Evolutionary conservation across 2,329 filamentous ascomycete genomes (phyloP), one percentile per base, ranked within the genome.

Genomic region (Apiospora rasikravindrae): DNA sequence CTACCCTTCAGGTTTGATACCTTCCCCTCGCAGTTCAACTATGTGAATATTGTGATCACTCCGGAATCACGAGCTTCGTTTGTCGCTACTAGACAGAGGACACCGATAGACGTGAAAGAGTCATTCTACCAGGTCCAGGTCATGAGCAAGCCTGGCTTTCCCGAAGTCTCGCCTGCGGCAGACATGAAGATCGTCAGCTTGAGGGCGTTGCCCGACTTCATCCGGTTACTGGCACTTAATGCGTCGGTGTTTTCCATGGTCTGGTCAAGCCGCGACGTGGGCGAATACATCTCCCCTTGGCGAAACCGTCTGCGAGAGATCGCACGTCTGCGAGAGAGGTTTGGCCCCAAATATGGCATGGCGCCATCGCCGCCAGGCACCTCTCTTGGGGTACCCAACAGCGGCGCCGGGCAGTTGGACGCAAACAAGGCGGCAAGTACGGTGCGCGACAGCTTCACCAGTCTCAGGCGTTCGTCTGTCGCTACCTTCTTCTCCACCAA

Each of bases 11-110:
- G 89, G 70, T 97, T 98, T 80, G 90, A 98, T 80, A 98, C 94
- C 0, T 97, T 99, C 77, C 94, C 94, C 0, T 97, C 95, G 0
- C 93, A 96, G 72, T 98, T 99, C 86, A 98, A 98, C 80, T 98
- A 94, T 79, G 95, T 99, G 80, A 95, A 98, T 80, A 98, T 99
- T 77, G 93, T 98, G 77, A 96, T 99, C 78, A 94, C 94, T 2
- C 96, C 96, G 0, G 93, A 95, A 74, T 95, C 94, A 5, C 88
- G 92, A 53, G 91, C 91, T 2, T 93, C 92, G 2, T 96, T 95
- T 78, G 88, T 94, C 49, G 91, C 93, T 68, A 89, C 78, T 77
- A 77, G 78, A 75, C 76, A 77, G 79, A 78, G 77, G 79, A 80
- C 75, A 79, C 77, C 76, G 78, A 81, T 78, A 45, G 81, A 82